phyloP scores from a whole-genome alignment of 1,139 yeast genomes.

The Blastobotrys arbuscula region DNA sequence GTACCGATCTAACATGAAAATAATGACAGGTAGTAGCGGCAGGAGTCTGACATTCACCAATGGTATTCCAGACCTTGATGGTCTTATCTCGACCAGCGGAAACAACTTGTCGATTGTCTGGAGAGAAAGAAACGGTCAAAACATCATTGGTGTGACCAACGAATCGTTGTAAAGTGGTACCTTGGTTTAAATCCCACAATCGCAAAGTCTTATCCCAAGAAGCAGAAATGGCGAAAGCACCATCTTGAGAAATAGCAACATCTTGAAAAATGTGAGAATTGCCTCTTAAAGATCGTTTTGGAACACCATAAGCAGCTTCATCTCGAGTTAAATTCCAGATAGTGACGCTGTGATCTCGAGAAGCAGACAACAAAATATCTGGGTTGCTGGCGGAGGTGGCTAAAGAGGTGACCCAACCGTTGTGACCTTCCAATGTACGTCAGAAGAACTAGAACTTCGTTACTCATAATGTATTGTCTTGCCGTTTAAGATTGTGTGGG shows the following conservation, averaged over 20 bases:
- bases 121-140: constrained; percentile 92
- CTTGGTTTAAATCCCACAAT: constrained; percentile 96
- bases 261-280: constrained; percentile 99
- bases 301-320: constrained; percentile 95
- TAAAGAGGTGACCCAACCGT: constrained; percentile 90
- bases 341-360: constrained; percentile 98
- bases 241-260: constrained; percentile 97
- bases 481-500: too few species aligned
- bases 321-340: constrained; percentile 99
- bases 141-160: constrained; percentile 99
- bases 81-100: constrained; percentile 99
- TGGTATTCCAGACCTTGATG: constrained; percentile 98
- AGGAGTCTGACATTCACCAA: constrained; percentile 98
- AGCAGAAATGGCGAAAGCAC: constrained; percentile 96
- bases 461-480: constrained; percentile 32
- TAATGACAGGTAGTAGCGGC: too few species aligned
- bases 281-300: constrained; percentile 96
- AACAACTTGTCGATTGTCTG: constrained; percentile 96
- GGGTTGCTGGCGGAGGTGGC: constrained; percentile 99
- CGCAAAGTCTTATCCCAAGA: constrained; percentile 99
- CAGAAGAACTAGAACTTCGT: constrained; percentile 97
- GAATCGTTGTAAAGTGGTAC: constrained; percentile 91
- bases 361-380: constrained; percentile 95
- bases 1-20: too few species aligned
- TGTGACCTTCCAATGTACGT: constrained; percentile 91